Percentiles rank a stretch among this genome's conserved stretches.
phyloP scores from a whole-genome alignment of 257 asterid species.

The Capsicum chinense region DNA sequence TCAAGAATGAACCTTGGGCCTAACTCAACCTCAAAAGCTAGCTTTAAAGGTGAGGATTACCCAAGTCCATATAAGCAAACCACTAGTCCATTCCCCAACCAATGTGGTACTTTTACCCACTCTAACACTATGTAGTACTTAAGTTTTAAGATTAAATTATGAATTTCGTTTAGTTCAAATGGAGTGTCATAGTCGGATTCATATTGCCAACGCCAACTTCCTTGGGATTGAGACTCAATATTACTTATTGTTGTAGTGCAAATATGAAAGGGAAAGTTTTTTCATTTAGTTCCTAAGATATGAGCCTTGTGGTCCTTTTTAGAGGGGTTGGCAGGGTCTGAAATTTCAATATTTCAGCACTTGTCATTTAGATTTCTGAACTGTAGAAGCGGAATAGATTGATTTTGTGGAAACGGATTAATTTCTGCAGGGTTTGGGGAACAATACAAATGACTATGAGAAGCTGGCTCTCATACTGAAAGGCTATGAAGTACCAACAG shows the following conservation, averaged over 20 bases:
- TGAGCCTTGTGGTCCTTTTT: neutral
- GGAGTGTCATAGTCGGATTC: no score
- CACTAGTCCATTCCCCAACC: no score
- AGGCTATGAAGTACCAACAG: conserved; percentile 74
- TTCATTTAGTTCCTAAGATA: neutral
- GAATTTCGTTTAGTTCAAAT: no score
- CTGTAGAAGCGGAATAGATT: neutral
- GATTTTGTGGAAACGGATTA: neutral
- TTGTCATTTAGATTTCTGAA: neutral
- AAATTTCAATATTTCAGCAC: neutral
- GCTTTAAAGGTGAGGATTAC: no score
- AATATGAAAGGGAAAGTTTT: neutral
- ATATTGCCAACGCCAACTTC: no score
- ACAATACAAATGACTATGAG: conserved; percentile 76
- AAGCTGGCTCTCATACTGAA: conserved; percentile 64
- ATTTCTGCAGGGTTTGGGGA: conserved; percentile 79
- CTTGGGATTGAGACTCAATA: no score
- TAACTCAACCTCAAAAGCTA: no score
- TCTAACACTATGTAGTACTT: no score
- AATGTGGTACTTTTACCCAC: no score
- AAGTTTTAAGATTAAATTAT: neutral
- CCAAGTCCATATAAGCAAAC: no score
- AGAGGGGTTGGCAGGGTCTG: neutral
- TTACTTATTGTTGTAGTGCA: no score
- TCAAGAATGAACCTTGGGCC: no score